These are phyloP conservation scores for Fusarium denticulatum DNA, from an alignment of 2,329 filamentous ascomycete genomes.

Conservation along the genomic window DNA sequence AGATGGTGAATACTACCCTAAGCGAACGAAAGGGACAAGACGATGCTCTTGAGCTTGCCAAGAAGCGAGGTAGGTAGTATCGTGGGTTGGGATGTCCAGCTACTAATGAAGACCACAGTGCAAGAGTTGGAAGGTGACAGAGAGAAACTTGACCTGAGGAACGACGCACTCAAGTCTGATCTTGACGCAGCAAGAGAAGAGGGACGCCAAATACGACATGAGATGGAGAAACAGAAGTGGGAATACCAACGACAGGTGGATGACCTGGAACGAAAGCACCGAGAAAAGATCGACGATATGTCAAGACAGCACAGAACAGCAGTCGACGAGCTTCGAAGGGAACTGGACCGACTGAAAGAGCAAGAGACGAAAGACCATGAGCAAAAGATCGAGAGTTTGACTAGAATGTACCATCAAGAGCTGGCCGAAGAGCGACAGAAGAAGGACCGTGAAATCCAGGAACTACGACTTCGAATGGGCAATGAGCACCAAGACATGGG, in stretches of 20 bases:
- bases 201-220: slow-evolving; percentile 47
- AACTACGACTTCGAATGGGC: slow-evolving; percentile 65
- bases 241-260: slow-evolving; percentile 61
- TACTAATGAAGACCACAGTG: slow-evolving; percentile 48
- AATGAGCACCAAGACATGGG: slow-evolving; percentile 63
- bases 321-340: slow-evolving; percentile 54
- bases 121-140: slow-evolving; percentile 60
- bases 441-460: slow-evolving; percentile 70
- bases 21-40: slow-evolving; percentile 76
- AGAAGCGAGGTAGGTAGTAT: slow-evolving; percentile 72
- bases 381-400: slow-evolving; percentile 73
- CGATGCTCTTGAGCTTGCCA: slow-evolving; percentile 78
- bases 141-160: slow-evolving; percentile 58
- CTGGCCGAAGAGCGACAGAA: slow-evolving; percentile 71
- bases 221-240: slow-evolving; percentile 52
- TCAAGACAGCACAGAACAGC: slow-evolving; percentile 48
- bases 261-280: slow-evolving; percentile 56
- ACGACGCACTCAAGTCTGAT: slow-evolving; percentile 69
- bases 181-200: slow-evolving; percentile 58
- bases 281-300: slow-evolving; percentile 49
- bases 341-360: slow-evolving; percentile 55
- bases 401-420: slow-evolving; percentile 70
- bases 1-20: slow-evolving; percentile 75
- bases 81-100: rapidly evolving
- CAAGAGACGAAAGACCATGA: slow-evolving; percentile 68